These are phyloP conservation scores for Aspergillus niger DNA, from an alignment of 2,329 filamentous ascomycete genomes.

Conservation along the genomic window DNA sequence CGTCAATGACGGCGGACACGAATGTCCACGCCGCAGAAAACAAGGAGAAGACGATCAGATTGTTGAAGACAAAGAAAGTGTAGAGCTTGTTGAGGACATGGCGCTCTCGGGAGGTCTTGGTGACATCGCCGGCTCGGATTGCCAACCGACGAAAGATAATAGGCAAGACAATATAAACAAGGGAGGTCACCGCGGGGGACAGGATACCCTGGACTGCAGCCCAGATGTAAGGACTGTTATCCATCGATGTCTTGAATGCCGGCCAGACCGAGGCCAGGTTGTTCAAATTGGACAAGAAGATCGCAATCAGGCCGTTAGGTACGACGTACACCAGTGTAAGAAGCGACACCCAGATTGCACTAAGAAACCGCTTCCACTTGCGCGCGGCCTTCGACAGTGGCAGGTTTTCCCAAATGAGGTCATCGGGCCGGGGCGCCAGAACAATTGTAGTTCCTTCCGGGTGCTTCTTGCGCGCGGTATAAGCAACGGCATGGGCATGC, in stretches of 20 bases:
- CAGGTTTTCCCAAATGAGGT: conserved; percentile 96
- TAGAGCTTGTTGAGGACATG: conserved; percentile 91
- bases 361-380: conserved; percentile 72
- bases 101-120: conserved; percentile 87
- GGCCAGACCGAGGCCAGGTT: conserved; percentile 82
- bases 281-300: conserved; percentile 83
- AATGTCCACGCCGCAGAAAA: conserved; percentile 83
- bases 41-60: conserved; percentile 87
- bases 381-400: conserved; percentile 68
- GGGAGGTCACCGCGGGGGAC: conserved; percentile 81
- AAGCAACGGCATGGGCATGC: conserved; percentile 86
- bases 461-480: conserved; percentile 75
- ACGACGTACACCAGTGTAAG: conserved; percentile 85
- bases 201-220: conserved; percentile 88
- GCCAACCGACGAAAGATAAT: conserved; percentile 88
- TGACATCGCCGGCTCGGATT: conserved; percentile 80
- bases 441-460: conserved; percentile 74
- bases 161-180: conserved; percentile 84
- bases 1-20: conserved; percentile 64
- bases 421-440: conserved; percentile 82
- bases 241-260: conserved; percentile 68
- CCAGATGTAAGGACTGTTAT: conserved; percentile 68
- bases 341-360: conserved; percentile 78
- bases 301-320: conserved; percentile 90
- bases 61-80: conserved; percentile 97